Evolutionary conservation across 371 early-diverging fungal genomes (phyloP).

Genomic region (Coemansia sp.): DNA sequence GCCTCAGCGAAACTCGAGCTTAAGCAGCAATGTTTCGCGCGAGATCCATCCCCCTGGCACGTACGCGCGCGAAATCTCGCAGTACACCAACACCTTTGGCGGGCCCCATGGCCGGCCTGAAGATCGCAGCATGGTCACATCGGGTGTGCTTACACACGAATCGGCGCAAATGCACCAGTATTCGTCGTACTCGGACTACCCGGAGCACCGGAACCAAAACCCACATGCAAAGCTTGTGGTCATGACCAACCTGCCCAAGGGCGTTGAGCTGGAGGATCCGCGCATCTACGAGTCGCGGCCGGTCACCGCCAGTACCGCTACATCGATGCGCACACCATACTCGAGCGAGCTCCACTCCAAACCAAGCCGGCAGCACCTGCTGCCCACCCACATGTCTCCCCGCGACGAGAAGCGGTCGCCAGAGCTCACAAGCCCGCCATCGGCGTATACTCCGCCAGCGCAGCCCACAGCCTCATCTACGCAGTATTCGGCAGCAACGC

Average conservation of each 20-base stretch:
- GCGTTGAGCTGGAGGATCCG: constrained; percentile 5
- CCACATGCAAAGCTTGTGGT: constrained; percentile 3
- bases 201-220: neutral
- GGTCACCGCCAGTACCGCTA: constrained; percentile 14
- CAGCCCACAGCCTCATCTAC: constrained; percentile 17
- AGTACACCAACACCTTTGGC: constrained; percentile 8
- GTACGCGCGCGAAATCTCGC: constrained; percentile 9
- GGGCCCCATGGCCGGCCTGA: neutral
- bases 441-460: constrained; percentile 33
- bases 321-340: constrained; percentile 7
- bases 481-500: constrained; percentile 18
- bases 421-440: constrained; percentile 16
- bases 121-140: constrained; percentile 6
- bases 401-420: constrained; percentile 6
- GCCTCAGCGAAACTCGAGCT: neutral
- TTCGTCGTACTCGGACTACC: neutral
- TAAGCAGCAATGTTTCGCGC: neutral
- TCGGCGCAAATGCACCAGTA: constrained; percentile 3
- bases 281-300: constrained; percentile 12
- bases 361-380: constrained; percentile 28
- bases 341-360: constrained; percentile 10
- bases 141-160: constrained; percentile 1
- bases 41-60: neutral
- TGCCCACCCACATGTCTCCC: constrained; percentile 4
- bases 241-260: constrained; percentile 15